Base-by-base conservation (phyloP, 139 green algal species). In the Chlorella sp. region DNA sequence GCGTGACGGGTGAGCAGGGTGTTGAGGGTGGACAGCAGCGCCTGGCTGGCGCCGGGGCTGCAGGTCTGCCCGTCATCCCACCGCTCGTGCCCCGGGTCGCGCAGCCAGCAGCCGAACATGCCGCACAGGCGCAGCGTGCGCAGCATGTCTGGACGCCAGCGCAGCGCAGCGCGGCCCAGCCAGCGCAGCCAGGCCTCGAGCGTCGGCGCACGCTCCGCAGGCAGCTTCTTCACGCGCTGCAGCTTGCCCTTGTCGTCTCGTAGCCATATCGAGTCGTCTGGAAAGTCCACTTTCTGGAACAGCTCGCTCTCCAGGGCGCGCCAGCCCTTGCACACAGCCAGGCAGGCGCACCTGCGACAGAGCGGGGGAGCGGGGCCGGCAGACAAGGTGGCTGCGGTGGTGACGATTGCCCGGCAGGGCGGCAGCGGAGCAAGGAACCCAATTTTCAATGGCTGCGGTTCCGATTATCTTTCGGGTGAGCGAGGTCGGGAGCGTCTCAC, bases 281-380 rank as follows among this genome's bases (percentile, higher is more conserved):
- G 69, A 2, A 30, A 19, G 3, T 15, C 69, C 69, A 36, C 69
- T 1, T 14, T 11, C 22, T 30, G 15, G 69, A 77, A 77, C 16
- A 77, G 28, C 69, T 77, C 69, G 69, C 69, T 77, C 69, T 77
- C 69, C 26, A 77, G 69, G 3, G 69, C 30, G 69, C 28, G 28
- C 69, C 69, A 77, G 69, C 69, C 69, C 69, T 77, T 77, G 69
- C 69, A 77, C 26, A 77, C 69, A 36, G 69, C 69, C 69, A 77
- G 69, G 69, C 69, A 77, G 28, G 69, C 22, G 26, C 12, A 28
- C 69, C 69, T 77, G 69, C 69, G 1, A 77, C 21, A 71, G 64
- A 57, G 48, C 48, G 48, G 48, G 48, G 48, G 48, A 5, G 48
- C 48, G 48, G 48, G 48, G n/a, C n/a, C 24, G 64, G 64, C 64